Evolutionary conservation across 768 basidiomycete genomes (phyloP).

Genomic region (Cubamyces lactineus): DNA sequence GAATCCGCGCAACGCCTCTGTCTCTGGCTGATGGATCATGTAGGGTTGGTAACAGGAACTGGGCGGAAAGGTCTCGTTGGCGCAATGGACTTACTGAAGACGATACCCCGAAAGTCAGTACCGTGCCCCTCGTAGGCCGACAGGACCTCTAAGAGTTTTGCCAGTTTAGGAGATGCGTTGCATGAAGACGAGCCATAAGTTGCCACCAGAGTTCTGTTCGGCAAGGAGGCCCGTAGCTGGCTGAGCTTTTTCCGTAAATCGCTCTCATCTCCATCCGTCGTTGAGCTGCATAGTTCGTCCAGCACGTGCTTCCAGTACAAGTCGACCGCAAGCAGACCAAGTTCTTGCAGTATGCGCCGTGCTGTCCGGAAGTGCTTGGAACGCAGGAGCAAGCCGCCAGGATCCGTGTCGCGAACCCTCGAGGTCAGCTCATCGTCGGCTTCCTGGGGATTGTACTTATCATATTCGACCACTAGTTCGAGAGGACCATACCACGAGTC

Average conservation of each 20-base stretch:
- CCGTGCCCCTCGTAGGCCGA: conserved; percentile 56
- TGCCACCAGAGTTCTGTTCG: conserved; percentile 65
- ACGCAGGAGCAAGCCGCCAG: conserved; percentile 40
- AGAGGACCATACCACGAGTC: conserved; percentile 8
- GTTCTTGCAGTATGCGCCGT: conserved; percentile 48
- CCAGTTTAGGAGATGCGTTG: conserved; percentile 73
- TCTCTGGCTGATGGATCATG: conserved; percentile 49
- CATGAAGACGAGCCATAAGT: conserved; percentile 58
- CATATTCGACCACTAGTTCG: conserved; percentile 55
- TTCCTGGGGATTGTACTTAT: conserved; percentile 34
- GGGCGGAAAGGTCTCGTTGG: too few relatives aligned
- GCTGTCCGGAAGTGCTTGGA: conserved; percentile 53
- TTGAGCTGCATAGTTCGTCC: conserved; percentile 42
- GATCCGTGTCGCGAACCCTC: conserved; percentile 50
- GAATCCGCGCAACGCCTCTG: conserved; percentile 54
- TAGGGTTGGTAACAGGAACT: neutral
- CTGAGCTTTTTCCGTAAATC: neutral
- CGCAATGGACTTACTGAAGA: conserved; percentile 53
- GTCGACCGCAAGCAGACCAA: conserved; percentile 73
- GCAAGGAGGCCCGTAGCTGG: conserved; percentile 51
- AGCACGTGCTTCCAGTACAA: conserved; percentile 65
- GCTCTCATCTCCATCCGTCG: conserved; percentile 32
- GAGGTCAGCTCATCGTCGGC: conserved; percentile 49
- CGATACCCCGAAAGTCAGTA: conserved; percentile 63
- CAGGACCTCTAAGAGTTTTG: conserved; percentile 60